Evolutionary conservation across 768 basidiomycete genomes (phyloP), one percentile per base, ranked within the genome.

Genomic region (Tephrocybe sp.): DNA sequence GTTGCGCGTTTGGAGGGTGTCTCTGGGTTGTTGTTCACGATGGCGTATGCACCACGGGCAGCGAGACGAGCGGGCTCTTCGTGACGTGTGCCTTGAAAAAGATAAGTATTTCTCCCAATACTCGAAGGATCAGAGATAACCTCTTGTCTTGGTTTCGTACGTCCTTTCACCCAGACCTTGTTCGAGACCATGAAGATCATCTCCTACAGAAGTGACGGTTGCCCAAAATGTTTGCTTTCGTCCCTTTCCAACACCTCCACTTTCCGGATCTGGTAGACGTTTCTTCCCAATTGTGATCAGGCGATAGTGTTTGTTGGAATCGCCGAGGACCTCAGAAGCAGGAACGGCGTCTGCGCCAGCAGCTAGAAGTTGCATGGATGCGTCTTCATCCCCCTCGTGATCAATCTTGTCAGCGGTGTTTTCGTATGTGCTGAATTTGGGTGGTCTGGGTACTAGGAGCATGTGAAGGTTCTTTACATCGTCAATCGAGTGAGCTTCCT

Each of bases 61-160:
- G 74, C 80, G 18, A 83, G 69, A 5, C 83, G 76, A 0, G 75
- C 75, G 0, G 78, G 68, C 3, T 66, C 77, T 51, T 79, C 72
- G 45, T 83, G 78, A 11, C 83, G 72, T 0, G 73, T 70, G 6
- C 80, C 81, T 79, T 9, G 21, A 44, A 40, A 49, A 24, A 12
- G 11, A 4, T 21, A 4, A 6, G 11, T 19, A 37, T 12, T 31
- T 4, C 12, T 15, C 5, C 38, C 5, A 6, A 18, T 15, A 26
- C 18, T 16, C 30, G 19, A 21, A 25, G 5, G 4, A 24, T 21
- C 11, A 13, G 4, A 15, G 58, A 66, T 28, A 28, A 79, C 81
- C 80, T 63, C 75, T 66, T 7, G 83, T 86, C 63, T 83, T 83
- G 0, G 84, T 86, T 56, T 83, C 76, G 55, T 83, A 84, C 2